Base-by-base conservation (phyloP, 805 yeast genomes). In the Pichia manshurica region DNA sequence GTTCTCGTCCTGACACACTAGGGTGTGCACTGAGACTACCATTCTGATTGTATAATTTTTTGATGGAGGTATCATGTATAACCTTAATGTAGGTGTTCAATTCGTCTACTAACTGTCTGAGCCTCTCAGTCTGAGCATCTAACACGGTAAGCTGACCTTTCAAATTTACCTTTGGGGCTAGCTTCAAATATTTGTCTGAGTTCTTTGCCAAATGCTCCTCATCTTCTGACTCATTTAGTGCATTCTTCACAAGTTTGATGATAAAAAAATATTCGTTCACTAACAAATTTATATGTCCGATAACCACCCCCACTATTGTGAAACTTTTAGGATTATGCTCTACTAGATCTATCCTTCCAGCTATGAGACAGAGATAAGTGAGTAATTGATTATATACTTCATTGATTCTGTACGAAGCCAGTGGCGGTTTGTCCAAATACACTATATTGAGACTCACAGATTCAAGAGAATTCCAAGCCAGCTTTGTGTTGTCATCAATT, bases 261-360 rank as follows among this genome's bases (percentile, higher is more conserved):
- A 64, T 54, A 39, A 50, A 63, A 35, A 56, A 66, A 31, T 83
- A 61, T 57, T 86, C 95, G 57, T 84, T 68, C 39, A 83, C 64
- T 17, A 85, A 61, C 28, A 84, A 61, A 44, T 82, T 82, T 38
- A 85, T 72, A 55, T 86, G 93, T 55, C 82, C 86, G 2, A 81
- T 77, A 15, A 86, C 67, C 16, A 74, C 71, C 56, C 85, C 90
- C 46, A 86, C 62, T 6, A 80, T 62, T 53, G 82, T 83, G 58
- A 88, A 81, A 2, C 91, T 91, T 16, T 70, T 70, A 4, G 80
- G 73, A 59, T 84, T 85, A 55, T 81, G 84, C 58, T 86, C 93
- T 32, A 85, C 78, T 63, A 86, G 70, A 61, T 86, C 93, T 53
- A 86, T 65, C 56, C 95, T 67, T n/a, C 95, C 95, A 15, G 84